Evolutionary conservation across 768 basidiomycete species (phyloP).

Genomic region (Porphyrellus cyaneotinctus): DNA sequence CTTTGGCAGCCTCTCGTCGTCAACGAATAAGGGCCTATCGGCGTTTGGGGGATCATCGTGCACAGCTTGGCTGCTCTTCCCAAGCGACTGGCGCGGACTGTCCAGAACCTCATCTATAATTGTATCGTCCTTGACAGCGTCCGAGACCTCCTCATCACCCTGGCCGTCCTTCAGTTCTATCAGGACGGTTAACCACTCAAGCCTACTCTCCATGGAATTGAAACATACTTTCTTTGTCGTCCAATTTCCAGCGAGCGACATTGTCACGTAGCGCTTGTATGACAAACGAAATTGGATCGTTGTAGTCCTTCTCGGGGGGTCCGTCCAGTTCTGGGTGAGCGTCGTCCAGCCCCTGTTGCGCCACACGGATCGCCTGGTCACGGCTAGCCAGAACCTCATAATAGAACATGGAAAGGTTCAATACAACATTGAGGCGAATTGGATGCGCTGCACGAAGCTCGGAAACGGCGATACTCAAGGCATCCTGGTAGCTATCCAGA

Average conservation of each 20-base stretch:
- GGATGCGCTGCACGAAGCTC: not conserved
- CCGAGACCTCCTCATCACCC: not conserved
- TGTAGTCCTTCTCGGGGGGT: not conserved
- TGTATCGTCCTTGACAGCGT: slow-evolving; percentile 2
- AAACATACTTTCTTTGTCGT: not conserved
- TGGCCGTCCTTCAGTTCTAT: not conserved
- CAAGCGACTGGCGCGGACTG: no score
- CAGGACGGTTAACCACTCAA: not conserved
- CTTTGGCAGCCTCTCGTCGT: no score
- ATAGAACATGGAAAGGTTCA: not conserved
- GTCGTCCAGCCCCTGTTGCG: not conserved
- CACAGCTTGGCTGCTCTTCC: no score
- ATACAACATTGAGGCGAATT: not conserved
- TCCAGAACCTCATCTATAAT: no score
- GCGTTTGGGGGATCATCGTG: no score
- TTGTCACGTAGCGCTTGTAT: not conserved
- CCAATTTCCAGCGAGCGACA: not conserved
- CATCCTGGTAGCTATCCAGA: not conserved
- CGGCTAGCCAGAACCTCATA: not conserved
- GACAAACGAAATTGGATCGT: not conserved
- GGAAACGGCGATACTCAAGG: not conserved
- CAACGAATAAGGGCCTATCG: no score
- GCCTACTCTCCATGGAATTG: not conserved
- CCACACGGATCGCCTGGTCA: not conserved
- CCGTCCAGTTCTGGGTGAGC: not conserved